A percentile compares a stretch with the other conserved stretches of the same genome.
Conservation (phyloP, 2,329 filamentous ascomycete genomes). For the Colletotrichum spaethianum region DNA sequence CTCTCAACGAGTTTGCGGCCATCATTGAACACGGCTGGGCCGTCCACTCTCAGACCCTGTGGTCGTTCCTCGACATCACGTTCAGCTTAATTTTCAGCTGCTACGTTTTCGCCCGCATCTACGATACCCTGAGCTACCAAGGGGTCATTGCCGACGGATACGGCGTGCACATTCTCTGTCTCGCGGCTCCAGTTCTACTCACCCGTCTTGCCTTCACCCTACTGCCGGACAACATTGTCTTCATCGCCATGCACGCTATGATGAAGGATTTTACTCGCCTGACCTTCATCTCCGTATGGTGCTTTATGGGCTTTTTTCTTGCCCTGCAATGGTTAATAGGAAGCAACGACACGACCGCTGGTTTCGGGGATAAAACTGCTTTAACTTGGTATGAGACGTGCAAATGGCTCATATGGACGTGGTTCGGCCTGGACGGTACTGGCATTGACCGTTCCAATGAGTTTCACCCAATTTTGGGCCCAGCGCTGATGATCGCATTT, state of each 20-base stretch:
- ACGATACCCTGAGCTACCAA: conserved; percentile 54
- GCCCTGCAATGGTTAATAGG: conserved; percentile 75
- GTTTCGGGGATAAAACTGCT: not conserved
- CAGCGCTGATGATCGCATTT: conserved; percentile 78
- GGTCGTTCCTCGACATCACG: conserved; percentile 80
- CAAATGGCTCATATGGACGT: conserved; percentile 86
- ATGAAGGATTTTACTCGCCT: conserved; percentile 80
- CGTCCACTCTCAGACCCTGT: conserved; percentile 81
- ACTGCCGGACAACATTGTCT: conserved; percentile 82
- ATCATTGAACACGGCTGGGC: conserved; percentile 77
- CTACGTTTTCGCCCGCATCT: conserved; percentile 73
- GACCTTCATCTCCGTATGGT: conserved; percentile 69
- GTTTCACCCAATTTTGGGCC: conserved; percentile 78
- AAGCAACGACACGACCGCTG: conserved; percentile 48
- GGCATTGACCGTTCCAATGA: conserved; percentile 66
- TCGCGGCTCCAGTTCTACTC: conserved; percentile 77
- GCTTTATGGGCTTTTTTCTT: conserved; percentile 79
- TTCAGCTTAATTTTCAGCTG: conserved; percentile 74
- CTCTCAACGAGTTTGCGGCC: conserved; percentile 75
- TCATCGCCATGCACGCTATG: conserved; percentile 81
- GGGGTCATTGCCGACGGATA: conserved; percentile 61
- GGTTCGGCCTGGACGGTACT: conserved; percentile 80
- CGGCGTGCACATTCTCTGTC: conserved; percentile 75
- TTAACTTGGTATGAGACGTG: conserved; percentile 67
- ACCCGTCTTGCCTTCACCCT: conserved; percentile 80